A percentile compares a stretch with the other conserved stretches of the same genome.
phyloP scores from a whole-genome alignment of 2,329 filamentous ascomycete species.

The Colletotrichum camelliae region DNA sequence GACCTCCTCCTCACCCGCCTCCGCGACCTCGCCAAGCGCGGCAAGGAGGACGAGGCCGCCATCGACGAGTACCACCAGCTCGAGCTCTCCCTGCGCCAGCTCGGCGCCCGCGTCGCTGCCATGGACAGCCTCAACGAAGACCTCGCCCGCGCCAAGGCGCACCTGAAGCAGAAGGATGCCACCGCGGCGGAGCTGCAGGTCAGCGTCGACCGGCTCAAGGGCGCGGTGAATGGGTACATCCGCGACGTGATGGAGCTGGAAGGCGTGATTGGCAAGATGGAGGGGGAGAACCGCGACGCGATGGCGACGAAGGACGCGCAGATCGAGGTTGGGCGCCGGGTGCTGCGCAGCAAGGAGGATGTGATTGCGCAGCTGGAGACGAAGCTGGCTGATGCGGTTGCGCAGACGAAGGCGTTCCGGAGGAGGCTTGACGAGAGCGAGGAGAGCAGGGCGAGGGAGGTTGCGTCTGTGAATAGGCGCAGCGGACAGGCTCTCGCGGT shows the following conservation, averaged over 20 bases:
- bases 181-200: constrained; percentile 53
- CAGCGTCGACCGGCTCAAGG: constrained; percentile 54
- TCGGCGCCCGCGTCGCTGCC: constrained; percentile 55
- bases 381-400: constrained; percentile 45
- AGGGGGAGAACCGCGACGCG: constrained; percentile 40
- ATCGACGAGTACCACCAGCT: constrained; percentile 67
- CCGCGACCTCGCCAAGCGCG: constrained; percentile 51
- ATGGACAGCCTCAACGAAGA: constrained; percentile 54
- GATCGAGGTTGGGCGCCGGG: constrained; percentile 36
- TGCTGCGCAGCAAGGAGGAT: constrained; percentile 40
- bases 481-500: constrained; percentile 55
- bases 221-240: constrained; percentile 57
- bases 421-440: constrained; percentile 43
- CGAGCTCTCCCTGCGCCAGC: constrained; percentile 59
- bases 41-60: constrained; percentile 53
- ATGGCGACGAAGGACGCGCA: constrained; percentile 37
- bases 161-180: constrained; percentile 41
- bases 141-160: constrained; percentile 36
- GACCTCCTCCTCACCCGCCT: constrained; percentile 58
- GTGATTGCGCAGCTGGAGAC: constrained; percentile 47
- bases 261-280: constrained; percentile 52
- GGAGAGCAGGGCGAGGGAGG: constrained; percentile 34
- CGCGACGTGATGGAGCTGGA: constrained; percentile 62
- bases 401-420: constrained; percentile 42
- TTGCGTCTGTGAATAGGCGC: constrained; percentile 40